Evolutionary conservation across 2,329 filamentous ascomycete species (phyloP), one percentile per base, ranked within the genome.

Genomic region (Pseudocercospora crystallina): DNA sequence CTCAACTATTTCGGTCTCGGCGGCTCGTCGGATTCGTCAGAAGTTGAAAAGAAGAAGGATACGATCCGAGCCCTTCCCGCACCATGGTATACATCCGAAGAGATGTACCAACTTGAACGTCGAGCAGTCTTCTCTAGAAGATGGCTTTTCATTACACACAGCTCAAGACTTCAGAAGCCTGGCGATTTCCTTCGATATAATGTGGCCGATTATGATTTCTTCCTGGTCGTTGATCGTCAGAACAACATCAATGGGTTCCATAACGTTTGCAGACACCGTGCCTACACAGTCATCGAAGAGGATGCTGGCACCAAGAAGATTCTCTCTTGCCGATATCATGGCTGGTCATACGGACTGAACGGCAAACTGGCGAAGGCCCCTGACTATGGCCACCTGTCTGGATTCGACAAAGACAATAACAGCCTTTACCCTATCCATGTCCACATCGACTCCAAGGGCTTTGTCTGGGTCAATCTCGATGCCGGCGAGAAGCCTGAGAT

Each of bases 361-460:
- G 81, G 81, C 8, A 76, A 77, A 34, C 70, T 84, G 3, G 76
- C 80, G 34, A 84, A 83, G 63, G 81, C 81, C 0, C 81, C 81
- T 0, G 73, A 78, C 2, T 84, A 81, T 58, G 74, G 81, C 14
- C 72, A 76, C 8, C 66, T 83, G 0, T 67, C 70, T 3, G 78
- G 76, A 5, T 84, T 84, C 56, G 77, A 82, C 57, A 79, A 76
- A 63, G 68, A 70, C 2, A 66, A 79, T 61, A 83, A 84, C 53
- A 72, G 75, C 8, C 71, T 84, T 0, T 76, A 83, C 52, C 73
- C 73, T 1, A 76, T 82, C 49, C 78, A 81, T 51, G 69, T 79
- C 2, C 75, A 80, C 56, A 63, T 80, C 31, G 79, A 82, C 61
- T 61, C 56, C 17, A 76, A 75, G 4, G 79, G 79, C 15, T 82